Conservation (phyloP, 177 flowering plant genomes). For the Vitis hybrid region DNA sequence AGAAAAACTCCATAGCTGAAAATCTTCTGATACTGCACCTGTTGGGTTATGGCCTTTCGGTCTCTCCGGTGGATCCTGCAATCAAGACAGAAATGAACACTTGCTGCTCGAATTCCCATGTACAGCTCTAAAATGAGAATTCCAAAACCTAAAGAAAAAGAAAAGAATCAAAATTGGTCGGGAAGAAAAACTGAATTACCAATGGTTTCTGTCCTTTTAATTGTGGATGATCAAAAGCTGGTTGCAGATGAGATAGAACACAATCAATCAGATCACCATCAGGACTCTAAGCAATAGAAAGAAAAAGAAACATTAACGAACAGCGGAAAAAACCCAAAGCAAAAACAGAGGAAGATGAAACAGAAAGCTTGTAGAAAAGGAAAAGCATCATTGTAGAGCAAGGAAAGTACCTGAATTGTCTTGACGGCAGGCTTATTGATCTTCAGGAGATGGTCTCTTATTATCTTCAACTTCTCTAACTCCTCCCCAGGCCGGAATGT, state of each 20-base stretch:
- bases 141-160: not conserved
- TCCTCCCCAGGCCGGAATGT: conserved; percentile 62
- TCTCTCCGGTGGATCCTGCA: conserved; percentile 83
- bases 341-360: conserved; percentile 5
- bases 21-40: conserved; percentile 29
- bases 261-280: conserved; percentile 69
- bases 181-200: conserved; percentile 24
- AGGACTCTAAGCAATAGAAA: conserved; percentile 43
- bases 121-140: not conserved
- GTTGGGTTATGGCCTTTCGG: conserved; percentile 50
- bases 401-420: conserved; percentile 72
- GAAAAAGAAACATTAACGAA: not conserved
- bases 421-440: conserved; percentile 85
- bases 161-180: not conserved
- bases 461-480: conserved; percentile 51
- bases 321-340: conserved; percentile 1
- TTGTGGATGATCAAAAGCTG: conserved; percentile 60
- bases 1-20: conserved; percentile 62
- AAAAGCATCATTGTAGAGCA: not conserved
- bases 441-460: conserved; percentile 60
- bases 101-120: not conserved
- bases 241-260: conserved; percentile 52
- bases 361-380: no score
- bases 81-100: not conserved
- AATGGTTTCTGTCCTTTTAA: conserved; percentile 44